Evolutionary conservation across 441 rosid species (phyloP).

Genomic region (Brassica hybrid): DNA sequence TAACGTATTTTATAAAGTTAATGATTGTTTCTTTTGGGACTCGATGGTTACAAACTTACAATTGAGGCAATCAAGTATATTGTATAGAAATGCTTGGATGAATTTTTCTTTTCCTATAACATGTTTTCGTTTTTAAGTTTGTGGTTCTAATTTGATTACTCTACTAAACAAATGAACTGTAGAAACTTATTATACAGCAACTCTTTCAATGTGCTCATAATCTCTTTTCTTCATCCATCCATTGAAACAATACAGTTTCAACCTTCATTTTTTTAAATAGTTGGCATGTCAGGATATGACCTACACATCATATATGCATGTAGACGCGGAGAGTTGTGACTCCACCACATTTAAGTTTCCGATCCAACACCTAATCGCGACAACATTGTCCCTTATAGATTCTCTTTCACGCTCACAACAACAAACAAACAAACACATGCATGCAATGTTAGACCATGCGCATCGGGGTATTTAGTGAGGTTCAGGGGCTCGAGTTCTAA

Average conservation of each 20-base stretch:
- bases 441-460: neutral
- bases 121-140: neutral
- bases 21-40: no score
- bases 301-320: neutral
- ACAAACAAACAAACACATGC: neutral
- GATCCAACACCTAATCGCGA: slow-evolving; percentile 29
- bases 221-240: neutral
- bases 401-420: neutral
- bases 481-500: no score
- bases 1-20: no score
- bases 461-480: no score
- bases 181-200: neutral
- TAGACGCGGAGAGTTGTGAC: neutral
- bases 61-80: no score
- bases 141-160: neutral
- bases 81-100: no score
- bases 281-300: neutral
- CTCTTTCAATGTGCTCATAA: neutral
- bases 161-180: neutral
- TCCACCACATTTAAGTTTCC: slow-evolving; percentile 16
- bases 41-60: no score
- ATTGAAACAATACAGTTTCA: neutral
- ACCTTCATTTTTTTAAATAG: neutral
- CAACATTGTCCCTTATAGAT: neutral
- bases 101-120: neutral